A percentile compares a stretch with the other conserved stretches of the same genome.
Evolutionary conservation across 805 yeast species (phyloP).

Genomic region (Saturnispora serradocipensis): DNA sequence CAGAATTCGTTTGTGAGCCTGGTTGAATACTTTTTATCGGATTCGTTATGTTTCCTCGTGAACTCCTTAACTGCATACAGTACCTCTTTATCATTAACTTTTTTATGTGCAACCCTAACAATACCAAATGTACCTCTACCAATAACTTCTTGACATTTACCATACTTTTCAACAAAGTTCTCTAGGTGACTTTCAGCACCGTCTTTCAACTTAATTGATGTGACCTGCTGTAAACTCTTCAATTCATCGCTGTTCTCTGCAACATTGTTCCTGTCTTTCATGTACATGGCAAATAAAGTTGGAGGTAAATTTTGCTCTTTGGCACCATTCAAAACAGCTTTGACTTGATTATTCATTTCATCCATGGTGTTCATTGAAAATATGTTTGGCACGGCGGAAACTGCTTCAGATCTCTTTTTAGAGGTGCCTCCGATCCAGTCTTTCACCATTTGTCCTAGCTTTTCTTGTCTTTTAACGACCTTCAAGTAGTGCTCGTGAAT

Average conservation of each 20-base stretch:
- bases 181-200: constrained; percentile 1
- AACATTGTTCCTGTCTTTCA: constrained; percentile 28
- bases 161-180: constrained; percentile 81
- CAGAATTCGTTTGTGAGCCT: constrained; percentile 77
- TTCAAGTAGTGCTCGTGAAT: constrained; percentile 71
- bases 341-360: constrained; percentile 21
- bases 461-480: constrained; percentile 72
- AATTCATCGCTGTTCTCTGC: neutral
- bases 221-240: neutral
- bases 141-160: constrained; percentile 87
- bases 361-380: constrained; percentile 29
- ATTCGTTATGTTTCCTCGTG: constrained; percentile 50
- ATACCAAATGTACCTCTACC: constrained; percentile 95
- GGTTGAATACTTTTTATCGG: constrained; percentile 57
- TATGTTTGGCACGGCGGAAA: constrained; percentile 64
- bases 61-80: constrained; percentile 86
- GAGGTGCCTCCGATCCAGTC: constrained; percentile 69
- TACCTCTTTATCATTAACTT: constrained; percentile 32
- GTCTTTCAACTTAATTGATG: neutral
- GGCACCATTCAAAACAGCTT: constrained; percentile 15
- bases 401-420: constrained; percentile 49
- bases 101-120: constrained; percentile 80
- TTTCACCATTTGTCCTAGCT: constrained; percentile 63
- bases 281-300: constrained; percentile 59
- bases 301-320: constrained; percentile 39